A percentile compares a stretch with the other conserved stretches of the same genome.
Evolutionary conservation across 345 rosid genomes (phyloP).

Genomic region (Pistacia atlantica): DNA sequence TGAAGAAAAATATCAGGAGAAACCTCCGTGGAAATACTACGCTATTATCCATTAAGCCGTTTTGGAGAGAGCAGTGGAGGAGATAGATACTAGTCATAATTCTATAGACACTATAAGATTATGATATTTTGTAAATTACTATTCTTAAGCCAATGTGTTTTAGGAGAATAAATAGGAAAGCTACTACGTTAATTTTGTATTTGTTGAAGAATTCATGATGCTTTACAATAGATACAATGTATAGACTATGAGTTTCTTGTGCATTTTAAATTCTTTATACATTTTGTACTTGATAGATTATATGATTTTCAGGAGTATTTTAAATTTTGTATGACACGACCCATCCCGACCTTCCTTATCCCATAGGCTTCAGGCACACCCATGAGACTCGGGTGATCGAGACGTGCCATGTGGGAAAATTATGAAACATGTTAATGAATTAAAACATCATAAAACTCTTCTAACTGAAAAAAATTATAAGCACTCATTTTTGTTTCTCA

Average conservation of each 20-base stretch:
- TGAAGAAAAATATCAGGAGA: not conserved
- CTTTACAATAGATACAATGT: not conserved
- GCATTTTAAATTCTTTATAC: not conserved
- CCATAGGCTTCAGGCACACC: too few species aligned
- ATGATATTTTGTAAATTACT: not conserved
- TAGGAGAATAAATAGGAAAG: not conserved
- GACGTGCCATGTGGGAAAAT: too few species aligned
- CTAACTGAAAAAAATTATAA: too few species aligned
- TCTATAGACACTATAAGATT: not conserved
- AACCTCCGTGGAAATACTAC: not conserved
- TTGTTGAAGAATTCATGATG: not conserved
- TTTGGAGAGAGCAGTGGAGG: not conserved
- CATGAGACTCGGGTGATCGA: too few species aligned
- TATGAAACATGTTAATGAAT: too few species aligned
- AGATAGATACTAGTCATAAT: constrained; percentile 1
- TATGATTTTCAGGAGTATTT: too few species aligned
- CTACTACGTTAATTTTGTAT: not conserved
- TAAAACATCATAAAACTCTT: too few species aligned
- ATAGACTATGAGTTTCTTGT: not conserved
- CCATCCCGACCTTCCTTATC: too few species aligned
- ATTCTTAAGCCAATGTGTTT: not conserved
- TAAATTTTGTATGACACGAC: too few species aligned
- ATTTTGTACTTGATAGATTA: too few species aligned
- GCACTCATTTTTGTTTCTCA: too few species aligned
- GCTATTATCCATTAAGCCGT: not conserved